phyloP scores from a whole-genome alignment of 768 basidiomycete species.

The Clavulina sp. region DNA sequence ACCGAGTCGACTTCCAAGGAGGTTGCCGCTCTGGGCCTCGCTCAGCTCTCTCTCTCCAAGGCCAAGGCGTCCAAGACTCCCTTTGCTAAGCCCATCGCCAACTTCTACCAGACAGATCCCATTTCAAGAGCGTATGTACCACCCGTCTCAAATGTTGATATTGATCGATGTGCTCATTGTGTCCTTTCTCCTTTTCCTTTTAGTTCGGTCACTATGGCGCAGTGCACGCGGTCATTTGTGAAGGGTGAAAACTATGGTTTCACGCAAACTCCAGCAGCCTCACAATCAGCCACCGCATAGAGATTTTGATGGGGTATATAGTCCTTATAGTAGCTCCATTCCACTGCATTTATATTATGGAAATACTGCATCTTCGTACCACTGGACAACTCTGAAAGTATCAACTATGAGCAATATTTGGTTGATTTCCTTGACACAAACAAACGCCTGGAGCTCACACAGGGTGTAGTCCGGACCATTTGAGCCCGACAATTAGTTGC shows the following conservation, averaged over 20 bases:
- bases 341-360: too few species aligned
- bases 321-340: too few species aligned
- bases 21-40: slow-evolving; percentile 53
- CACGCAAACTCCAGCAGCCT: slow-evolving; percentile 28
- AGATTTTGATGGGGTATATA: too few species aligned
- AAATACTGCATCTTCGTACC: too few species aligned
- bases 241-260: slow-evolving; percentile 51
- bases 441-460: too few species aligned
- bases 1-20: slow-evolving; percentile 62
- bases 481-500: too few species aligned
- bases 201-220: slow-evolving; percentile 92
- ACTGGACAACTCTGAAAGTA: too few species aligned
- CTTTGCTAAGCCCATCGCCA: slow-evolving; percentile 66
- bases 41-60: slow-evolving; percentile 33
- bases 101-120: slow-evolving; percentile 94
- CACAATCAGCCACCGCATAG: slow-evolving; percentile 17
- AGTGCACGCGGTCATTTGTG: slow-evolving; percentile 76
- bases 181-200: not conserved
- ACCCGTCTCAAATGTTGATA: not conserved
- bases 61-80: slow-evolving; percentile 39
- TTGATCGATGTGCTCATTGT: slow-evolving; percentile 3
- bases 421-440: too few species aligned
- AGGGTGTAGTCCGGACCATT: too few species aligned
- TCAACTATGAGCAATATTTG: too few species aligned
- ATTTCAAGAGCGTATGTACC: slow-evolving; percentile 76